These are phyloP conservation scores for Nicotiana sylvestris DNA, from an alignment of 257 asterid genomes.

Conservation along the genomic window DNA sequence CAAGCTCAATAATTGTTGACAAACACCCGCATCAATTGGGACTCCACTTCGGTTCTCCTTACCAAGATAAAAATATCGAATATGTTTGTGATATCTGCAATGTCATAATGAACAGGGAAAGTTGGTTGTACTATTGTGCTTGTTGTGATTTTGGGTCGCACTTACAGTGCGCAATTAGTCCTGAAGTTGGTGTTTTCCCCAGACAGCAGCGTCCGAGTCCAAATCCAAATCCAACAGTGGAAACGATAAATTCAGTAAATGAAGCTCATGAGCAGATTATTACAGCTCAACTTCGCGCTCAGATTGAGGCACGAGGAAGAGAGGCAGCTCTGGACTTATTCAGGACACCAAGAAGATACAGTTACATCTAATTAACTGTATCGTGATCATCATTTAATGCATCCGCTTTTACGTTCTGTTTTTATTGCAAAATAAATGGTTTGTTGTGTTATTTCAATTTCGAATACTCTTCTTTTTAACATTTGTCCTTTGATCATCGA, in stretches of 20 bases:
- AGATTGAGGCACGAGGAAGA: constrained; percentile 10
- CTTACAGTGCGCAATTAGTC: constrained; percentile 1
- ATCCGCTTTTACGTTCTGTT: not conserved
- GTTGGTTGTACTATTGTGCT: constrained; percentile 25
- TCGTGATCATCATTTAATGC: not conserved
- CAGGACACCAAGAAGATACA: not conserved
- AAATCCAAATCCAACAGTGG: not conserved
- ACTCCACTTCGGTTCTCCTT: constrained; percentile 17
- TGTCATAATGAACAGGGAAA: not conserved
- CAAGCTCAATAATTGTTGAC: not conserved
- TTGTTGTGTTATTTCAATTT: too few relatives aligned
- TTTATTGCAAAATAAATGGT: not conserved
- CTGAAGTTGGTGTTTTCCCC: not conserved
- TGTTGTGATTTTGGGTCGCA: constrained; percentile 27
- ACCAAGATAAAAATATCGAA: not conserved
- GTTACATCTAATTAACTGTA: not conserved
- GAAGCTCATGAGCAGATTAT: constrained; percentile 12
- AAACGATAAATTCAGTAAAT: constrained; percentile 6
- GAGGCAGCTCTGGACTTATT: not conserved
- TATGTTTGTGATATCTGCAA: constrained; percentile 18
- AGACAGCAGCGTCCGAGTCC: not conserved
- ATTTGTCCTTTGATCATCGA: too few relatives aligned
- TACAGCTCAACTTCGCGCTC: constrained; percentile 8
- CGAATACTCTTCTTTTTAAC: too few relatives aligned
- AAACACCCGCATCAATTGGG: constrained; percentile 20